Percentiles rank a stretch among this genome's conserved stretches.
Evolutionary conservation across 23 red algal species (phyloP).

Genomic region (Cyanidium caldarium): DNA sequence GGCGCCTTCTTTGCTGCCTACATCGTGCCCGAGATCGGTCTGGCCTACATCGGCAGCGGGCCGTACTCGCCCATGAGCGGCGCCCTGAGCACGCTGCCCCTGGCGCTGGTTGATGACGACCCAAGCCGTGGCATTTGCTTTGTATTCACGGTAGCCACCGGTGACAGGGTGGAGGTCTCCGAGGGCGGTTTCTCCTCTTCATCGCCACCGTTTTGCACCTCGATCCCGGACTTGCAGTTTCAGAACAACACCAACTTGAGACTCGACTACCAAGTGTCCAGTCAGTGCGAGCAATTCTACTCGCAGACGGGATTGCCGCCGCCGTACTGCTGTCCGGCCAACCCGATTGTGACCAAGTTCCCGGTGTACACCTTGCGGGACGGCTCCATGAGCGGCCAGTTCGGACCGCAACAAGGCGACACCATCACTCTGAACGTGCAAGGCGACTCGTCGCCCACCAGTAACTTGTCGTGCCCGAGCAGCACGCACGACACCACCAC

Average conservation of each 20-base stretch:
- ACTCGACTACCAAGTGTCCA: background rate
- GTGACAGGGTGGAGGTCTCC: background rate
- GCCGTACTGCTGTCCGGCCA: background rate
- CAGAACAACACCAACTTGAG: background rate
- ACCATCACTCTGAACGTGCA: background rate
- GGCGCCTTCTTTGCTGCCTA: background rate
- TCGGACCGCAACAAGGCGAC: background rate
- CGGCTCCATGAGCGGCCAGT: background rate
- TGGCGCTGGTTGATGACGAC: background rate
- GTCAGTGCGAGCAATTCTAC: background rate
- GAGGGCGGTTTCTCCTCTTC: background rate
- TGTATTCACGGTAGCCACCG: background rate
- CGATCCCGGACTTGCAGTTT: background rate
- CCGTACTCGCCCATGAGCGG: background rate
- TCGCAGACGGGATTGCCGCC: background rate
- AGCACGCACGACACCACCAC: too few species aligned
- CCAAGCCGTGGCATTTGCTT: background rate
- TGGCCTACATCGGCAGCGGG: background rate
- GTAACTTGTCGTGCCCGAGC: too few species aligned
- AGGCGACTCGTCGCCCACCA: too few species aligned
- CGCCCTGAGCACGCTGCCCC: background rate
- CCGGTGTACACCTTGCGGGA: background rate
- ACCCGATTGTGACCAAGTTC: background rate
- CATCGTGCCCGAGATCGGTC: background rate
- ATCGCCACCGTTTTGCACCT: background rate